phyloP scores from a whole-genome alignment of 1,139 yeast genomes.

The Nadsonia starkeyi-henricii region DNA sequence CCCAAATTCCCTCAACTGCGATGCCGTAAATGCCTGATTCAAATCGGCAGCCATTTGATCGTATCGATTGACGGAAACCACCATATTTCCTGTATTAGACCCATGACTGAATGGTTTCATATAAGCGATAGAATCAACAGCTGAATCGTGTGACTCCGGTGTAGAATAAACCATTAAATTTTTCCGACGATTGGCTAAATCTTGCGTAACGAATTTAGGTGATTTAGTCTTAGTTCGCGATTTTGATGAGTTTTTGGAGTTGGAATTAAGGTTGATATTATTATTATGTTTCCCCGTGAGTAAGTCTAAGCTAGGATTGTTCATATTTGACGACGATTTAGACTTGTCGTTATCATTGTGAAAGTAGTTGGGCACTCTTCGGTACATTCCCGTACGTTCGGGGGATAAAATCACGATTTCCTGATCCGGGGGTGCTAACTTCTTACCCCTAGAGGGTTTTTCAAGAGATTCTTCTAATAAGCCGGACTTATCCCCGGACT shows the following conservation, averaged over 20 bases:
- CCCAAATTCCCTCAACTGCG: slow-evolving; percentile 22
- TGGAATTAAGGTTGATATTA: too few species aligned
- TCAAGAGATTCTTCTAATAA: neutral
- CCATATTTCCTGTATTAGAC: slow-evolving; percentile 1
- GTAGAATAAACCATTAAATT: neutral
- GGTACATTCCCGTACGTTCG: neutral
- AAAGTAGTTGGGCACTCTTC: neutral
- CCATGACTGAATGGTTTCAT: slow-evolving; percentile 19
- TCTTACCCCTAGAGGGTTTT: neutral
- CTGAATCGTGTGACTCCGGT: slow-evolving; percentile 10
- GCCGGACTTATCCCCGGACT: too few species aligned
- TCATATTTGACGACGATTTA: too few species aligned
- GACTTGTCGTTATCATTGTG: neutral
- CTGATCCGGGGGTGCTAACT: neutral
- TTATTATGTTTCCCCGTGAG: neutral
- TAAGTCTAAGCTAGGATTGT: neutral
- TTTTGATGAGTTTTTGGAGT: neutral
- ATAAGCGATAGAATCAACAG: slow-evolving; percentile 21
- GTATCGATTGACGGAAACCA: slow-evolving; percentile 21
- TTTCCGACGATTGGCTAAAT: neutral
- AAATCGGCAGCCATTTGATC: slow-evolving; percentile 21
- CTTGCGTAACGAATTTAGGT: neutral
- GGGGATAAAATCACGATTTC: neutral
- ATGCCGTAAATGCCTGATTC: slow-evolving; percentile 19
- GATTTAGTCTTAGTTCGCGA: neutral